Percentiles rank a stretch among this genome's conserved stretches.
Conservation (phyloP, 2,329 filamentous ascomycete species). For the Harringtonia lauricola region DNA sequence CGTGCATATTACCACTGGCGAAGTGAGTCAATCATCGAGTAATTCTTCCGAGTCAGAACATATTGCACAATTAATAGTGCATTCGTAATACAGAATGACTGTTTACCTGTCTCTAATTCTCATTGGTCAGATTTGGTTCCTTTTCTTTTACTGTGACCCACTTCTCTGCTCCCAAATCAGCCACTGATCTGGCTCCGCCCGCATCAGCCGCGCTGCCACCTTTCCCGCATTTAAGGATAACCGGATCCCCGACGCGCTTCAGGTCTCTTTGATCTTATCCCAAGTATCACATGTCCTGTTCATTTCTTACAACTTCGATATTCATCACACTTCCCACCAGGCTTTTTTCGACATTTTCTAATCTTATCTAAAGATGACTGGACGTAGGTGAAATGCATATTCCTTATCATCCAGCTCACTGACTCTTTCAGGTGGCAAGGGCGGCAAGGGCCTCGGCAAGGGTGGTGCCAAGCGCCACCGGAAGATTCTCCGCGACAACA, state of each 20-base stretch:
- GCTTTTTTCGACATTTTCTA: slow-evolving; percentile 1
- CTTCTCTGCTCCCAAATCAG: slow-evolving; percentile 7
- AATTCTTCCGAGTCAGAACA: too few species aligned
- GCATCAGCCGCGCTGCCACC: slow-evolving; percentile 8
- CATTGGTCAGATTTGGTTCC: neutral
- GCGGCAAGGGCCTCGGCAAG: slow-evolving; percentile 96
- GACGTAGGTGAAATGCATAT: slow-evolving; percentile 18
- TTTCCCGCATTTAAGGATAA: slow-evolving; percentile 13
- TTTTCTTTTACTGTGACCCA: too few species aligned
- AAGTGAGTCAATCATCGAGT: too few species aligned
- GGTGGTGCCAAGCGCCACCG: slow-evolving; percentile 97
- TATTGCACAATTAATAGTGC: too few species aligned
- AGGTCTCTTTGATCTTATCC: neutral
- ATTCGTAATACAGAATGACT: too few species aligned
- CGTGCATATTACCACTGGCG: too few species aligned
- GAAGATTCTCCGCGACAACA: slow-evolving; percentile 99
- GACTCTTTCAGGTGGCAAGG: slow-evolving; percentile 63
- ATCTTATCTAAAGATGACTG: slow-evolving; percentile 19
- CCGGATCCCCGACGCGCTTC: neutral
- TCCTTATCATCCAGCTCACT: slow-evolving; percentile 10
- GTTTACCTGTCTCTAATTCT: neutral
- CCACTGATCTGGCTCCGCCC: slow-evolving; percentile 11
- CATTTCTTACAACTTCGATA: neutral
- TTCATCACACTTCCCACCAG: neutral
- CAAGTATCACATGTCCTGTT: neutral